Conservation (phyloP, 2,329 filamentous ascomycete species). For the Diplodia seriata region DNA sequence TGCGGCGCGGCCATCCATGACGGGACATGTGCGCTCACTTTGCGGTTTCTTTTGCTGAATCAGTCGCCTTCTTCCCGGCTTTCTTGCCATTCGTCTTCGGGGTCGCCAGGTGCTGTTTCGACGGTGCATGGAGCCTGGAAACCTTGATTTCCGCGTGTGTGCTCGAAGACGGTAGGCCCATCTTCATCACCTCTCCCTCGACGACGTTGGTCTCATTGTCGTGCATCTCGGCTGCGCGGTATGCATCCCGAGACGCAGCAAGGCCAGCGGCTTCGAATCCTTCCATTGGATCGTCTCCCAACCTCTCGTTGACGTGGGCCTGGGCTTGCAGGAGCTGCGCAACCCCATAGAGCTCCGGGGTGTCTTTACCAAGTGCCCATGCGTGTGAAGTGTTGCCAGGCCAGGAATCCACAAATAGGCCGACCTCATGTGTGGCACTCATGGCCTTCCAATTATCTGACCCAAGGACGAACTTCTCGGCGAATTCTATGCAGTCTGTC, state of each 20-base stretch:
- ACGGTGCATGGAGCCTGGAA: conserved; percentile 10
- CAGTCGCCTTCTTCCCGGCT: background rate
- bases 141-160: conserved; percentile 36
- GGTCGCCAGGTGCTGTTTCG: background rate
- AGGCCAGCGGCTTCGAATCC: conserved; percentile 39
- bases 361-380: conserved; percentile 69
- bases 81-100: background rate
- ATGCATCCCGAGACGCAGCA: conserved; percentile 33
- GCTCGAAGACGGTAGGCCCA: conserved; percentile 51
- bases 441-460: conserved; percentile 72
- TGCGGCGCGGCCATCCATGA: too few species aligned
- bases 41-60: background rate
- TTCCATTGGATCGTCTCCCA: conserved; percentile 35
- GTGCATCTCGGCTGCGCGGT: conserved; percentile 38
- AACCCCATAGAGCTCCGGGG: conserved; percentile 63
- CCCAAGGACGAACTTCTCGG: conserved; percentile 60
- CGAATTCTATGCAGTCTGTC: conserved; percentile 68
- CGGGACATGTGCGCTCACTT: background rate
- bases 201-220: conserved; percentile 38
- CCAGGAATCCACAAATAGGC: conserved; percentile 73
- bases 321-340: conserved; percentile 64
- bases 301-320: conserved; percentile 55
- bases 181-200: conserved; percentile 38
- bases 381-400: conserved; percentile 64
- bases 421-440: conserved; percentile 77